These are phyloP conservation scores for Apiospora pterosperma DNA, from an alignment of 2,329 filamentous ascomycete species.

Conservation along the genomic window DNA sequence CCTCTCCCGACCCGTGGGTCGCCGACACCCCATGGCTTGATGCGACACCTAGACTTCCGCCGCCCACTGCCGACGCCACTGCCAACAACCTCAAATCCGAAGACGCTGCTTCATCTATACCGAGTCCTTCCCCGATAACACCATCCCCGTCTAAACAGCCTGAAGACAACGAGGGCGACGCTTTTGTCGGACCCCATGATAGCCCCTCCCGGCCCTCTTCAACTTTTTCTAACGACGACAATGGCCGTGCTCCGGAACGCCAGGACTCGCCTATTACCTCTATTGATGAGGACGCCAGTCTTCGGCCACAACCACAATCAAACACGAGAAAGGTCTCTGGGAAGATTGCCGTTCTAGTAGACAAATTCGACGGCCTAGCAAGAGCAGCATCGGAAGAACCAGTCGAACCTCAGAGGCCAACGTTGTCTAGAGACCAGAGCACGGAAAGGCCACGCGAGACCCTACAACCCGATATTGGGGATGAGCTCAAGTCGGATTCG, in stretches of 20 bases:
- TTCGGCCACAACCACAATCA: slow-evolving; percentile 16
- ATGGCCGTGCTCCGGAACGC: slow-evolving; percentile 23
- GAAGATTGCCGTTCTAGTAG: slow-evolving; percentile 49
- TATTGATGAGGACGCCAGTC: slow-evolving; percentile 36
- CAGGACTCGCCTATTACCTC: slow-evolving; percentile 44
- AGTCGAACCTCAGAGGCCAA: slow-evolving; percentile 5
- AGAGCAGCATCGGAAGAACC: slow-evolving; percentile 26
- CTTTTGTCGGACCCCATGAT: slow-evolving; percentile 10
- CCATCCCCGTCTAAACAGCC: neutral
- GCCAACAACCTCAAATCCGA: slow-evolving; percentile 3
- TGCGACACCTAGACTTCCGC: neutral
- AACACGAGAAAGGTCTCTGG: slow-evolving; percentile 30
- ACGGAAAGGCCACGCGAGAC: neutral
- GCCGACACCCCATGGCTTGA: slow-evolving; percentile 28
- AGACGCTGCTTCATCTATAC: neutral
- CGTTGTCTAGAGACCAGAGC: slow-evolving; percentile 5
- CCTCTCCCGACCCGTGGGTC: slow-evolving; percentile 41
- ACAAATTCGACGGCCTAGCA: slow-evolving; percentile 45
- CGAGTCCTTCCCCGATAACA: neutral
- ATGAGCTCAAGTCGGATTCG: neutral
- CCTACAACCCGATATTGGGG: neutral
- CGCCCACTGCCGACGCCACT: slow-evolving; percentile 7
- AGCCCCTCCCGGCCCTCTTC: slow-evolving; percentile 23
- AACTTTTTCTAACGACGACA: slow-evolving; percentile 22
- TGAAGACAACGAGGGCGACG: neutral